phyloP scores from a whole-genome alignment of 2,329 filamentous ascomycete genomes.

The Colletotrichum sp. region DNA sequence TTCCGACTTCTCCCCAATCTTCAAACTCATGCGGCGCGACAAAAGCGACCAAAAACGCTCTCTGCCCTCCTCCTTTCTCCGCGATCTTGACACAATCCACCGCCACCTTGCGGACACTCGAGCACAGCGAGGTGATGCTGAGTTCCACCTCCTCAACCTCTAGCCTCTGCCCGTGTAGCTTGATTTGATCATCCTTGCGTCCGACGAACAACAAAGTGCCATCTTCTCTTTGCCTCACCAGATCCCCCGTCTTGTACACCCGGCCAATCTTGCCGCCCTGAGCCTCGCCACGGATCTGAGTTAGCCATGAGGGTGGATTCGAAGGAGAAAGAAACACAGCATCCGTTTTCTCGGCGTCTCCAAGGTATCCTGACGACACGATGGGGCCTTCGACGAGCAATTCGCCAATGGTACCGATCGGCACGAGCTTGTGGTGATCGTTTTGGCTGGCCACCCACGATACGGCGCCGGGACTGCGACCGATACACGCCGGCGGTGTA shows the following conservation, averaged over 20 bases:
- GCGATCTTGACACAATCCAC: not conserved
- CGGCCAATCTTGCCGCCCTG: not conserved
- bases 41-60: no score
- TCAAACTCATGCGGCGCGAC: no score
- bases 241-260: conserved; percentile 11
- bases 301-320: not conserved
- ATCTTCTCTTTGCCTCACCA: not conserved
- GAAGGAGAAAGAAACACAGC: not conserved
- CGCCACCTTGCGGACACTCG: not conserved
- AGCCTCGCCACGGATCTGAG: not conserved
- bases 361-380: not conserved
- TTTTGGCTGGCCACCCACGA: conserved; percentile 27
- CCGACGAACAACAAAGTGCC: not conserved
- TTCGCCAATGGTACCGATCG: not conserved
- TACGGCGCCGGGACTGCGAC: not conserved
- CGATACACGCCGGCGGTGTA: not conserved
- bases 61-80: no score
- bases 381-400: not conserved
- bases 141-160: conserved; percentile 3
- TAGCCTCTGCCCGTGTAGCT: conserved; percentile 3
- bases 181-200: conserved; percentile 24
- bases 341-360: not conserved
- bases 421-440: conserved; percentile 4
- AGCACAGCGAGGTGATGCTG: not conserved
- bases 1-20: no score